Conservation (phyloP, 306 rosid species). For the Prunus davidiana region DNA sequence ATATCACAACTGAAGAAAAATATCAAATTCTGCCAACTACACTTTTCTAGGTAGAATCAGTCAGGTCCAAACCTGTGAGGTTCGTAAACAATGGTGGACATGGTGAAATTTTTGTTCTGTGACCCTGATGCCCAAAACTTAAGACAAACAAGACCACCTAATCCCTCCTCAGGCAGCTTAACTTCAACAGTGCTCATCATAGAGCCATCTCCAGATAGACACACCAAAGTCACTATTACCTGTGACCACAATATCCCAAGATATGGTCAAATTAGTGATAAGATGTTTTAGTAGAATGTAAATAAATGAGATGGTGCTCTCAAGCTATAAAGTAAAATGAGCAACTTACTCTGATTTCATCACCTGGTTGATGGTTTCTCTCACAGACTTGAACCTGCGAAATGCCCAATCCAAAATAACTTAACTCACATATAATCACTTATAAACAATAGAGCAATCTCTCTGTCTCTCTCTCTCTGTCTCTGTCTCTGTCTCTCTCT, state of each 20-base stretch:
- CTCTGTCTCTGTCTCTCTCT: background rate
- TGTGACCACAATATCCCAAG: conserved; percentile 32
- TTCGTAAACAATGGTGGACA: conserved; percentile 83
- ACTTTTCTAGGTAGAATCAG: background rate
- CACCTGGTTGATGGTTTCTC: conserved; percentile 95
- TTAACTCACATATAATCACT: conserved; percentile 6
- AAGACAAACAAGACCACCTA: conserved; percentile 80
- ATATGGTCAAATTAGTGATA: conserved; percentile 3
- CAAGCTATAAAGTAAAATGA: conserved; percentile 13
- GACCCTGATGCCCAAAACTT: conserved; percentile 81
- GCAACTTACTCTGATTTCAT: conserved; percentile 76
- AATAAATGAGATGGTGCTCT: background rate
- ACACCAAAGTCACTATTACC: conserved; percentile 68
- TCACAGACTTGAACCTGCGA: conserved; percentile 91
- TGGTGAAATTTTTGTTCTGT: conserved; percentile 54
- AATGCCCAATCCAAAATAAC: conserved; percentile 9
- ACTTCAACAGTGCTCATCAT: conserved; percentile 86
- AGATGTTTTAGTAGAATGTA: background rate
- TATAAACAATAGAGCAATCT: background rate
- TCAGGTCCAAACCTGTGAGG: conserved; percentile 73
- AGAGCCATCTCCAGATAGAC: conserved; percentile 77
- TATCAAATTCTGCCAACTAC: background rate
- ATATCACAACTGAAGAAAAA: background rate
- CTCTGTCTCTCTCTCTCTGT: background rate
- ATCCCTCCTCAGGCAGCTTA: conserved; percentile 76